Conservation (phyloP, 2,329 filamentous ascomycete genomes). For the Zasmidium citrigriseum region DNA sequence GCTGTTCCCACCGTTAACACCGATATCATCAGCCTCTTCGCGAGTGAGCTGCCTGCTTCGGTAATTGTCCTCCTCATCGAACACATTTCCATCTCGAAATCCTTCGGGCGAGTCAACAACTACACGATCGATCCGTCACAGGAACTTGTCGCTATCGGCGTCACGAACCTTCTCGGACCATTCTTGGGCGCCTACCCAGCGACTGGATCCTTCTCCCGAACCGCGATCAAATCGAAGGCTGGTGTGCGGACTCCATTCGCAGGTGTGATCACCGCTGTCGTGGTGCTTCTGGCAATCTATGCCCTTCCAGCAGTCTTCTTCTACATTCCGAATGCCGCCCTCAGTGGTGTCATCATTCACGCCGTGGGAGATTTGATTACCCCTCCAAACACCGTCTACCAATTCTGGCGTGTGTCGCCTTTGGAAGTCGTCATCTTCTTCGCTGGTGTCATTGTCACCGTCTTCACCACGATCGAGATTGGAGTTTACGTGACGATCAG, state of each 20-base stretch:
- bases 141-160: slow-evolving; percentile 90
- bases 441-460: slow-evolving; percentile 82
- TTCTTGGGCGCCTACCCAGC: slow-evolving; percentile 91
- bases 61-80: slow-evolving; percentile 96
- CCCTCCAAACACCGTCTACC: slow-evolving; percentile 84
- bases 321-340: slow-evolving; percentile 80
- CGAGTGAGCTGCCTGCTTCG: slow-evolving; percentile 73
- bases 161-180: slow-evolving; percentile 85
- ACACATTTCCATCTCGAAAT: slow-evolving; percentile 96
- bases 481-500: slow-evolving; percentile 87
- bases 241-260: slow-evolving; percentile 90
- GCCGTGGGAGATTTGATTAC: slow-evolving; percentile 92
- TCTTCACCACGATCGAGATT: slow-evolving; percentile 87
- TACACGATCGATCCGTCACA: slow-evolving; percentile 95
- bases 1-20: slow-evolving; percentile 69
- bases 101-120: slow-evolving; percentile 93
- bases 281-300: slow-evolving; percentile 89
- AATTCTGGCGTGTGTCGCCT: slow-evolving; percentile 93
- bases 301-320: slow-evolving; percentile 86
- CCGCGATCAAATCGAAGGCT: slow-evolving; percentile 95
- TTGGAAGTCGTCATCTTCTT: slow-evolving; percentile 93
- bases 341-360: slow-evolving; percentile 91
- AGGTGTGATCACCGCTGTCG: slow-evolving; percentile 80
- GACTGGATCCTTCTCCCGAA: slow-evolving; percentile 93
- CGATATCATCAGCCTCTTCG: slow-evolving; percentile 68